Conservation (phyloP, 805 yeast species). For the Schwanniomyces pseudopolymorphus region DNA sequence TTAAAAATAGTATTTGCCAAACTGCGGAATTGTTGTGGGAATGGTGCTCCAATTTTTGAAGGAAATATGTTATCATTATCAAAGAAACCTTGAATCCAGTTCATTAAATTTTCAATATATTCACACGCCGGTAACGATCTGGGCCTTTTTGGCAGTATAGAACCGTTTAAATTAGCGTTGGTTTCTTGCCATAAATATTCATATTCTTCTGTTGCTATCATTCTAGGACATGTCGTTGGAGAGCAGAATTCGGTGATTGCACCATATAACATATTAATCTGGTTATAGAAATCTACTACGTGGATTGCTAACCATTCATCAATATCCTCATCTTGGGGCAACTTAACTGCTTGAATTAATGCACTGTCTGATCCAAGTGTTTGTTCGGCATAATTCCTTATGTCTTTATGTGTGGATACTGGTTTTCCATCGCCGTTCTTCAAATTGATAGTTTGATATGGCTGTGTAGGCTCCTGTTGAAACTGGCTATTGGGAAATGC, state of each 20-base stretch:
- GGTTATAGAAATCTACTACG: constrained; percentile 96
- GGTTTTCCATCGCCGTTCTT: constrained; percentile 22
- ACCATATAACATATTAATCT: constrained; percentile 93
- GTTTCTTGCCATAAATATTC: constrained; percentile 97
- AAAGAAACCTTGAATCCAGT: constrained; percentile 90
- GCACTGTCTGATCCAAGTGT: constrained; percentile 93
- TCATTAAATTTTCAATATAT: constrained; percentile 89
- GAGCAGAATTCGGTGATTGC: constrained; percentile 96
- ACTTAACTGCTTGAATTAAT: constrained; percentile 85
- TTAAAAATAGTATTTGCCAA: constrained; percentile 85
- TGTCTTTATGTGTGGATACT: constrained; percentile 62
- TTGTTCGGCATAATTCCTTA: constrained; percentile 88
- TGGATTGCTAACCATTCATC: constrained; percentile 97
- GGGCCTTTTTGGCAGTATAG: constrained; percentile 57
- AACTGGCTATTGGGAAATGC: constrained; percentile 28
- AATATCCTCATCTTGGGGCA: constrained; percentile 88
- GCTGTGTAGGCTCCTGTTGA: constrained; percentile 13
- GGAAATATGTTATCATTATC: constrained; percentile 93
- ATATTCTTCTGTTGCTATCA: constrained; percentile 97
- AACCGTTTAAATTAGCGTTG: constrained; percentile 27
- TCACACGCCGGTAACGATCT: constrained; percentile 91
- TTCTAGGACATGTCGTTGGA: constrained; percentile 89
- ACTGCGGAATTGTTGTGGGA: constrained; percentile 78
- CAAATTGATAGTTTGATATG: constrained; percentile 32
- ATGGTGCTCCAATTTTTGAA: constrained; percentile 84